Evolutionary conservation across 352 stramenopile species (phyloP), one percentile per base, ranked within the genome.

Genomic region (Globisporangium splendens): DNA sequence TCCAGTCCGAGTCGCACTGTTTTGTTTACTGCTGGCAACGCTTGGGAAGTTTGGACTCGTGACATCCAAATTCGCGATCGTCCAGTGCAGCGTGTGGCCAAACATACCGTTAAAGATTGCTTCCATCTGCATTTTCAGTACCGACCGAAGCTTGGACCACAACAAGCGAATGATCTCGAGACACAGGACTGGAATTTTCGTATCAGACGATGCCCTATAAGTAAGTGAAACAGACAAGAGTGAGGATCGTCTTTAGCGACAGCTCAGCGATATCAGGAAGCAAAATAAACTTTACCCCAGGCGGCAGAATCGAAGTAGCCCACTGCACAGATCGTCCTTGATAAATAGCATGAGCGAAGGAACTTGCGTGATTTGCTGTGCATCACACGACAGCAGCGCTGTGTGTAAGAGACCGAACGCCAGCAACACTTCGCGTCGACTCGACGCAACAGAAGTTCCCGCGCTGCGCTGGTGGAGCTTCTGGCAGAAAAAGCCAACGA

Each of bases 71-170:
- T 81, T 83, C 33, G 77, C 63, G 14, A 91, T 52, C 38, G 71
- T 79, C 77, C 81, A 91, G 59, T 92, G 78, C 3, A 92, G 55
- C 8, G 79, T 83, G 59, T 88, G 75, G 22, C 69, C 75, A 33
- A 93, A 88, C 1, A 93, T 61, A 15, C 79, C 75, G 46, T 89
- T 86, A 49, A 92, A 72, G 10, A 95, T 63, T 22, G 79, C 79
- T 57, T 95, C 81, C 7, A 92, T 63, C 53, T 95, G 86, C 72
- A 92, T 89, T 56, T 93, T 93, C 10, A 95, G 70, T 41, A 79
- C 56, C 0, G 69, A 72, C 0, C 86, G 81, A 2, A 92, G 71
- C 42, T 89, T 87, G 41, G 75, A 77, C 83, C 82, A 95, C n/a
- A 95, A 62, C 8, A 92, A 44, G 1, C 86, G 69, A 53, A 91